phyloP scores from a whole-genome alignment of 2,329 filamentous ascomycete genomes.

The Triangularia verruculosa region DNA sequence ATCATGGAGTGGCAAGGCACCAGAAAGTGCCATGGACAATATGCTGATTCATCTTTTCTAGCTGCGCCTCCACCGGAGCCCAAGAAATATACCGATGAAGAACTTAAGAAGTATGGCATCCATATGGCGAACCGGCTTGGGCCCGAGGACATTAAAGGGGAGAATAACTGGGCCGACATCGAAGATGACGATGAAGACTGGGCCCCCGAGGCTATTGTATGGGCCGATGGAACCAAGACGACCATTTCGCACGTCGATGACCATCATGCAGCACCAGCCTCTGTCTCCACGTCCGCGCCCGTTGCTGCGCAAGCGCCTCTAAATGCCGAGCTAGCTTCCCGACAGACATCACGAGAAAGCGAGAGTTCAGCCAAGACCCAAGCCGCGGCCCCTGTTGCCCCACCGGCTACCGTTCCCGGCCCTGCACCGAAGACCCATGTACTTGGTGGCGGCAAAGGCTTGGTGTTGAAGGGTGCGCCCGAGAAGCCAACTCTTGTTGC shows the following conservation, averaged over 20 bases:
- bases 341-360: constrained; percentile 26
- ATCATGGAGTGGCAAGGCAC: not conserved
- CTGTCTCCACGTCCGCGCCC: constrained; percentile 32
- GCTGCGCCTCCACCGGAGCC: constrained; percentile 65
- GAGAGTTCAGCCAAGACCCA: constrained; percentile 42
- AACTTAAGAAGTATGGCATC: constrained; percentile 82
- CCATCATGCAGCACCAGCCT: constrained; percentile 30
- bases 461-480: constrained; percentile 63
- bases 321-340: not conserved
- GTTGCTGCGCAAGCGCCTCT: constrained; percentile 26
- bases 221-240: constrained; percentile 84
- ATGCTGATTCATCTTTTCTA: constrained; percentile 34
- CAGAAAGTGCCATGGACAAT: not conserved
- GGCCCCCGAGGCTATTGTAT: constrained; percentile 80
- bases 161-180: constrained; percentile 85
- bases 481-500: constrained; percentile 72
- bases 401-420: not conserved
- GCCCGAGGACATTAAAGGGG: constrained; percentile 69
- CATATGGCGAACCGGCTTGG: constrained; percentile 78
- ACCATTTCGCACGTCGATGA: constrained; percentile 65
- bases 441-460: constrained; percentile 54
- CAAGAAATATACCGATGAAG: constrained; percentile 82
- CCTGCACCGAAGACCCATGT: constrained; percentile 45
- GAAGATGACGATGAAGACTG: constrained; percentile 87
- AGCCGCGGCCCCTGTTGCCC: not conserved